phyloP scores from a whole-genome alignment of 2,329 filamentous ascomycete genomes.

The Fusarium fracticaudum region DNA sequence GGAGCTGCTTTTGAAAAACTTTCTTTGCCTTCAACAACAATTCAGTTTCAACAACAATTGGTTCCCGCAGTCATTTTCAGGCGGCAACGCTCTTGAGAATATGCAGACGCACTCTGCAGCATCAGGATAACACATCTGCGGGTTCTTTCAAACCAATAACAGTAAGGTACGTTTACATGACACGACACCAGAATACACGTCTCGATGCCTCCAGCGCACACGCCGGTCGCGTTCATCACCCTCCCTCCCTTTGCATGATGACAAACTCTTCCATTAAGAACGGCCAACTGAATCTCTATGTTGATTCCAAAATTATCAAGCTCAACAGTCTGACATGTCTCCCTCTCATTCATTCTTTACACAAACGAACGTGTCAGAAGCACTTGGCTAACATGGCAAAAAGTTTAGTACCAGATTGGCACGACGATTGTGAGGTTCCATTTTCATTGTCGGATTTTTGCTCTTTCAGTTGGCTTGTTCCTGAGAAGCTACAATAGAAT shows the following conservation, averaged over 20 bases:
- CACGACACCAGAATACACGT: conserved; percentile 12
- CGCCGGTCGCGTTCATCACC: background rate
- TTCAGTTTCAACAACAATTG: conserved; percentile 6
- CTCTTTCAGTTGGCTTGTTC: background rate
- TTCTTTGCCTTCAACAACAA: conserved; percentile 16
- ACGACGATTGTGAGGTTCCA: background rate
- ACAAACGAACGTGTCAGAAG: background rate
- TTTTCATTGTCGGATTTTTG: background rate
- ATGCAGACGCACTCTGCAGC: background rate
- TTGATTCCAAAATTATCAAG: conserved; percentile 69
- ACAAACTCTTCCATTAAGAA: conserved; percentile 69
- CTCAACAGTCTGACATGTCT: conserved; percentile 69
- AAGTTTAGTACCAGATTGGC: conserved; percentile 21
- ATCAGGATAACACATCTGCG: background rate
- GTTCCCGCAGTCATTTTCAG: background rate
- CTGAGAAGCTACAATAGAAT: background rate
- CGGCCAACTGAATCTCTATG: conserved; percentile 71
- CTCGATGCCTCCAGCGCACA: conserved; percentile 26
- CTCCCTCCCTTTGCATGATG: conserved; percentile 57
- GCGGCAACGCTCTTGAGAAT: conserved; percentile 3
- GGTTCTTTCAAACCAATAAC: background rate
- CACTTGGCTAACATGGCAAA: conserved; percentile 39
- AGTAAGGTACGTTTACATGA: conserved; percentile 37
- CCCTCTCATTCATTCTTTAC: conserved; percentile 1
- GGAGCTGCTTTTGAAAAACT: conserved; percentile 8